These are phyloP conservation scores for Letharia columbiana DNA, from an alignment of 495 filamentous ascomycete genomes.

Conservation along the genomic window DNA sequence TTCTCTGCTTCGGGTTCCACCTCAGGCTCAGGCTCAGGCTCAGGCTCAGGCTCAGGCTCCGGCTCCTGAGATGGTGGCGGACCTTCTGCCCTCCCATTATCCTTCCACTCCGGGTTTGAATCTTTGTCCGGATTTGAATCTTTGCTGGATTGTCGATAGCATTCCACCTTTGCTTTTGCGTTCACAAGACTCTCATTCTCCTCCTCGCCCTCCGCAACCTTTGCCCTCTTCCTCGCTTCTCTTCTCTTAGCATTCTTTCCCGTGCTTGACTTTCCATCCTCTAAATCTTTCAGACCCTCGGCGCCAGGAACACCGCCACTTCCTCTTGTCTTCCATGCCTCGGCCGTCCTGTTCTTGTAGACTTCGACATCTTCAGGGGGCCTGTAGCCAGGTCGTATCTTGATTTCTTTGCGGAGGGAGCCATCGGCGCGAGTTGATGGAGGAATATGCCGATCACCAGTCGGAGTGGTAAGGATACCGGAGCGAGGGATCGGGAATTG, in stretches of 20 bases:
- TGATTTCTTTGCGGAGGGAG: slow-evolving; percentile 80
- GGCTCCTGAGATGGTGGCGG: slow-evolving; percentile 11
- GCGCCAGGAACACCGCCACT: slow-evolving; percentile 75
- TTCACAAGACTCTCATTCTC: slow-evolving; percentile 32
- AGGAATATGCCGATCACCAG: slow-evolving; percentile 81
- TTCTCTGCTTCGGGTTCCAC: slow-evolving; percentile 66
- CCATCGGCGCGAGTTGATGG: slow-evolving; percentile 81
- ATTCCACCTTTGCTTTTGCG: slow-evolving; percentile 30
- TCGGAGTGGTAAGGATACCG: slow-evolving; percentile 64
- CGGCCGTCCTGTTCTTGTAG: slow-evolving; percentile 87
- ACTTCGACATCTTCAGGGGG: slow-evolving; percentile 95
- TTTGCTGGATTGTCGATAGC: slow-evolving; percentile 17
- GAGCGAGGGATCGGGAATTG: slow-evolving; percentile 32
- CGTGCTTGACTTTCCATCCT: slow-evolving; percentile 44
- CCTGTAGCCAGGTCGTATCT: slow-evolving; percentile 83
- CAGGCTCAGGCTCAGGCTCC: slow-evolving; percentile 10
- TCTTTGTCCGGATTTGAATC: slow-evolving; percentile 22
- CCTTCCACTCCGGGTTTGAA: neutral
- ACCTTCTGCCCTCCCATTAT: slow-evolving; percentile 3
- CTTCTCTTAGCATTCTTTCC: slow-evolving; percentile 86
- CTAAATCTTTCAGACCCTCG: slow-evolving; percentile 49
- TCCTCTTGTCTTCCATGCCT: slow-evolving; percentile 74
- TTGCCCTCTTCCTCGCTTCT: slow-evolving; percentile 83
- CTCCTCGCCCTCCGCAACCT: slow-evolving; percentile 43
- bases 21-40: slow-evolving; percentile 16